Conservation (phyloP, 345 rosid genomes). For the Corchorus olitorius region DNA sequence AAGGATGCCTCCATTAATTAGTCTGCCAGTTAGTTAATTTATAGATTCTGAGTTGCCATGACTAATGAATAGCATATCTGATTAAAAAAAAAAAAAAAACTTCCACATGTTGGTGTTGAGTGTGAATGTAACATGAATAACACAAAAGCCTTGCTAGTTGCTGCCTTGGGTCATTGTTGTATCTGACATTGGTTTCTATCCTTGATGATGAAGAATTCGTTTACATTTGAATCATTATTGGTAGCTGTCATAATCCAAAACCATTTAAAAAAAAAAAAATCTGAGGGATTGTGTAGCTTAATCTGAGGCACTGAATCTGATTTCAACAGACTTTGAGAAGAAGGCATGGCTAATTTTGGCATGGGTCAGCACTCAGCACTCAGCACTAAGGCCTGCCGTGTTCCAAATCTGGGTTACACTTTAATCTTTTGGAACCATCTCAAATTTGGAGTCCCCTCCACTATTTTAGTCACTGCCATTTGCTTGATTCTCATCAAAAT, state of each 20-base stretch:
- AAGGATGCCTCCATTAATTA: not conserved
- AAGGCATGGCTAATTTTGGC: slow-evolving; percentile 83
- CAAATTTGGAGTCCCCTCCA: slow-evolving; percentile 78
- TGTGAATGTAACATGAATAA: not conserved
- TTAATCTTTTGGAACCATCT: slow-evolving; percentile 73
- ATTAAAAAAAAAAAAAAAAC: not conserved
- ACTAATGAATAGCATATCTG: not conserved
- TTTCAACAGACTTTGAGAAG: slow-evolving; percentile 55
- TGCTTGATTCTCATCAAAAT: slow-evolving; percentile 55
- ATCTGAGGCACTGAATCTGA: too few relatives aligned
- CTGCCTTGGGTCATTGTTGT: too few relatives aligned
- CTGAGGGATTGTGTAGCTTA: not conserved
- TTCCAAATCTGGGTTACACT: slow-evolving; percentile 50
- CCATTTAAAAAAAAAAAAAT: not conserved
- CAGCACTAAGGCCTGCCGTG: slow-evolving; percentile 68
- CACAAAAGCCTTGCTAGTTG: not conserved
- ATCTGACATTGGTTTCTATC: not conserved
- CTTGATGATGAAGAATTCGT: not conserved
- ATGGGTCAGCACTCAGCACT: slow-evolving; percentile 89
- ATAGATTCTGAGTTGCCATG: not conserved
- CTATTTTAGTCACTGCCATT: slow-evolving; percentile 57
- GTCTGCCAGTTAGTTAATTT: not conserved
- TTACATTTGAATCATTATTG: not conserved
- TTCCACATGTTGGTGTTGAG: not conserved
- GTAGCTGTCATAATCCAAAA: not conserved